Conservation (phyloP, 257 asterid genomes). For the Petunia secreta region DNA sequence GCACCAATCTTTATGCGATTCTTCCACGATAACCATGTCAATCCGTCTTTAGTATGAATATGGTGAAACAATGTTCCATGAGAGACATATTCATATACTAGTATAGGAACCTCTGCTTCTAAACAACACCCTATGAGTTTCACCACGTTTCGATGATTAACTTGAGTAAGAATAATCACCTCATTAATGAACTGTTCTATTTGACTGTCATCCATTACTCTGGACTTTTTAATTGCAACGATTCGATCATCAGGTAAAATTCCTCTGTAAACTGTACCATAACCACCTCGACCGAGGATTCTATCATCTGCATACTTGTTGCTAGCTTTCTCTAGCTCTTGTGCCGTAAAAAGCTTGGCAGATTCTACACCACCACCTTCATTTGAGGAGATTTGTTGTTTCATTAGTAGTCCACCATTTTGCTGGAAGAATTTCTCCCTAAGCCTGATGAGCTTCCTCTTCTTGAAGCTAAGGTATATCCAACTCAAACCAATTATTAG, state of each 20-base stretch:
- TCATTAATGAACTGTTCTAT: conserved; percentile 75
- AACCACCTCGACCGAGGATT: conserved; percentile 71
- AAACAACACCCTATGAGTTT: conserved; percentile 74
- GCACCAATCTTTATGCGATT: conserved; percentile 62
- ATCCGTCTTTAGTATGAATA: conserved; percentile 37
- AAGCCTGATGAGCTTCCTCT: conserved; percentile 45
- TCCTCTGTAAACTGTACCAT: conserved; percentile 71
- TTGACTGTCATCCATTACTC: conserved; percentile 56
- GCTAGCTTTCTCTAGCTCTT: conserved; percentile 60
- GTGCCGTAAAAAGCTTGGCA: conserved; percentile 55
- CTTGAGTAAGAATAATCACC: conserved; percentile 66
- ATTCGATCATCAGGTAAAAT: conserved; percentile 48
- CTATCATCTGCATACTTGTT: conserved; percentile 55
- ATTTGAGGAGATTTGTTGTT: conserved; percentile 55
- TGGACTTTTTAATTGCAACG: conserved; percentile 71
- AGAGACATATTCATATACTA: conserved; percentile 68
- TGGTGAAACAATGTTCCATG: conserved; percentile 60
- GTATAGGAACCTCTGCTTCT: conserved; percentile 65
- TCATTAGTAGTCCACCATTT: conserved; percentile 70
- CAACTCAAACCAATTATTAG: conserved; percentile 46
- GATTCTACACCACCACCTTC: conserved; percentile 52
- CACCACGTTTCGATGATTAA: conserved; percentile 72
- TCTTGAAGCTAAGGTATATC: conserved; percentile 57
- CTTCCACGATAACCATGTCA: conserved; percentile 59
- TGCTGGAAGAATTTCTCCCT: conserved; percentile 33